Evolutionary conservation across 2,329 filamentous ascomycete genomes (phyloP).

Genomic region (Phaeosphaeriaceae sp.): DNA sequence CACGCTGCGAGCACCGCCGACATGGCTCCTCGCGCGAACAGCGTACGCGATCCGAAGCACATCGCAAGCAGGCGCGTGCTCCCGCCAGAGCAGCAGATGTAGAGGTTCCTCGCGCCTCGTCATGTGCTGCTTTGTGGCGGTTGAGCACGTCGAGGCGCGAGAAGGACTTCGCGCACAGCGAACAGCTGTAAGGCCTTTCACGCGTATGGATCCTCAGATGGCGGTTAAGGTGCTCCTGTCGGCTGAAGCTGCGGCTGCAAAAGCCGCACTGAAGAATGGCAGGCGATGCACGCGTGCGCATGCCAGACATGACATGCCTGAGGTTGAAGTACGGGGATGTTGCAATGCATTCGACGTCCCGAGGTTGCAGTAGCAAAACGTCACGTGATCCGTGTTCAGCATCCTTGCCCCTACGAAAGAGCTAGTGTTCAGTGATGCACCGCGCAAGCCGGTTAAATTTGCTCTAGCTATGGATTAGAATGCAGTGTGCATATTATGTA

Average conservation of each 20-base stretch:
- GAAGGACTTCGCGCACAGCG: constrained; percentile 16
- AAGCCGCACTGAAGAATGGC: constrained; percentile 6
- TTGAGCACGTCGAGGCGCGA: constrained; percentile 6
- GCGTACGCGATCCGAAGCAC: constrained; percentile 34
- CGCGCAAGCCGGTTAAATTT: too few species aligned
- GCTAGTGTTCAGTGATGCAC: too few species aligned
- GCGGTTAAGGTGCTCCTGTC: constrained; percentile 19
- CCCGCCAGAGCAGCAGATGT: neutral
- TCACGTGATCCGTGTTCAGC: too few species aligned
- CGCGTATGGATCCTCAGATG: constrained; percentile 20
- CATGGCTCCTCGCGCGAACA: constrained; percentile 39
- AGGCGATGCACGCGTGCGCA: neutral
- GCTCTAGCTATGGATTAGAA: too few species aligned
- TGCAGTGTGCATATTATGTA: too few species aligned
- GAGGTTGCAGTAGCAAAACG: neutral
- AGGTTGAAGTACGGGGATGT: neutral
- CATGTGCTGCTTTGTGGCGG: constrained; percentile 16
- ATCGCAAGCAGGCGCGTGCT: constrained; percentile 33
- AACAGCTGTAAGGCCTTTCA: constrained; percentile 19
- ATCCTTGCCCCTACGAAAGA: too few species aligned
- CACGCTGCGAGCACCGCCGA: constrained; percentile 28
- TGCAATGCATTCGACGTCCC: neutral
- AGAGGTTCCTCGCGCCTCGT: neutral
- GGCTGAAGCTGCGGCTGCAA: constrained; percentile 13
- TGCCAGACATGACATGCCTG: neutral